A percentile compares a stretch with the other conserved stretches of the same genome.
phyloP scores from a whole-genome alignment of 2,329 filamentous ascomycete species.

The Fonsecaea nubica region DNA sequence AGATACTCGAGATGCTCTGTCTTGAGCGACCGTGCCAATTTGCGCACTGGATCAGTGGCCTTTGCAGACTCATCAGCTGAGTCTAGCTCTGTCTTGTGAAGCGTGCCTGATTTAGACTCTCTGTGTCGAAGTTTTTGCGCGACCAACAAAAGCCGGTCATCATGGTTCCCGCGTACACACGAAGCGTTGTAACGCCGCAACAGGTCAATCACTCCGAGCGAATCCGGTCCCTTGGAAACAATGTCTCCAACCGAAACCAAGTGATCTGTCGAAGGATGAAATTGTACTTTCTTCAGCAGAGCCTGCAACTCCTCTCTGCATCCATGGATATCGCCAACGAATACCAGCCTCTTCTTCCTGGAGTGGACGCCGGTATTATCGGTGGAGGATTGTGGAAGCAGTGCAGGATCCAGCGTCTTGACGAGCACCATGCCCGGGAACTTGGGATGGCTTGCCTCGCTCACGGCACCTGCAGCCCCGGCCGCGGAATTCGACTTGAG shows the following conservation, averaged over 20 bases:
- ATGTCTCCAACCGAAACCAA: slow-evolving; percentile 79
- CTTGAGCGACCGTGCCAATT: slow-evolving; percentile 64
- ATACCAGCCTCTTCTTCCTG: slow-evolving; percentile 67
- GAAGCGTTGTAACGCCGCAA: slow-evolving; percentile 76
- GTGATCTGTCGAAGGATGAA: slow-evolving; percentile 69
- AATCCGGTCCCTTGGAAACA: slow-evolving; percentile 86
- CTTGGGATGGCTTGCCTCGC: slow-evolving; percentile 54
- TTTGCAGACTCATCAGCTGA: neutral
- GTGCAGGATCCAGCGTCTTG: slow-evolving; percentile 54
- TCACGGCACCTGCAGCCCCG: slow-evolving; percentile 51
- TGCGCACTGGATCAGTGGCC: slow-evolving; percentile 49
- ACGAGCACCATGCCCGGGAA: slow-evolving; percentile 60
- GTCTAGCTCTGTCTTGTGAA: neutral
- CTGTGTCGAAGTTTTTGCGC: slow-evolving; percentile 55
- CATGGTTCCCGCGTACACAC: slow-evolving; percentile 89
- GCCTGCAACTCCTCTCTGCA: slow-evolving; percentile 69
- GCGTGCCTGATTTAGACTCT: slow-evolving; percentile 31
- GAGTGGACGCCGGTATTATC: slow-evolving; percentile 42
- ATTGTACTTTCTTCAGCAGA: slow-evolving; percentile 71
- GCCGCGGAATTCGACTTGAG: slow-evolving; percentile 41
- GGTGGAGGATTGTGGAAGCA: slow-evolving; percentile 50
- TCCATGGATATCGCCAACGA: slow-evolving; percentile 93
- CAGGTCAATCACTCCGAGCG: slow-evolving; percentile 75
- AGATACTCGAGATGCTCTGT: slow-evolving; percentile 73
- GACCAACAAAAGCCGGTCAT: slow-evolving; percentile 80